Conservation (phyloP, 1,139 yeast genomes). For the Lodderomyces elongisporus region DNA sequence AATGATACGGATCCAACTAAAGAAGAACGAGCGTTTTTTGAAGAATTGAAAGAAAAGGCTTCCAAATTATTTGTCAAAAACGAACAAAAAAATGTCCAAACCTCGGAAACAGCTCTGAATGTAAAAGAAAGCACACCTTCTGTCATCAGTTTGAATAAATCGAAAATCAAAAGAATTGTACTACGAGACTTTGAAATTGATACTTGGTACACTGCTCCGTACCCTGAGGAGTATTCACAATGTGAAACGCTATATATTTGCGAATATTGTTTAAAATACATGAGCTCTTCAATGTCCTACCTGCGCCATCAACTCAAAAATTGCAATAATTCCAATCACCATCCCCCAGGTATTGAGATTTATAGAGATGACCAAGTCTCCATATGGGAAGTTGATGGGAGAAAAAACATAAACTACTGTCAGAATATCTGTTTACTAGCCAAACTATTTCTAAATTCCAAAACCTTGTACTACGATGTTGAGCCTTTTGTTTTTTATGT, state of each 20-base stretch:
- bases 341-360: slow-evolving; percentile 91
- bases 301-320: slow-evolving; percentile 73
- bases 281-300: slow-evolving; percentile 63
- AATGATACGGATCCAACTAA: slow-evolving; percentile 55
- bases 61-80: slow-evolving; percentile 13
- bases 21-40: slow-evolving; percentile 47
- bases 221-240: slow-evolving; percentile 78
- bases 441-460: slow-evolving; percentile 82
- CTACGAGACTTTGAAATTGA: slow-evolving; percentile 70
- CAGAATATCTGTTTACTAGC: slow-evolving; percentile 87
- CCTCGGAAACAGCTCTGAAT: not conserved
- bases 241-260: slow-evolving; percentile 67
- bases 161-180: slow-evolving; percentile 50
- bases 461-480: slow-evolving; percentile 88
- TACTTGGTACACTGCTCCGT: slow-evolving; percentile 93
- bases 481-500: slow-evolving; percentile 92
- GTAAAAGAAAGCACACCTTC: slow-evolving; percentile 17
- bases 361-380: slow-evolving; percentile 64
- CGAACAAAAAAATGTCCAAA: not conserved
- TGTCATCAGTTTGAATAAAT: slow-evolving; percentile 10
- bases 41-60: slow-evolving; percentile 23
- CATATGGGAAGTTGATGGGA: slow-evolving; percentile 90
- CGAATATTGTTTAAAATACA: slow-evolving; percentile 80
- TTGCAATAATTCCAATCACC: slow-evolving; percentile 44
- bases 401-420: slow-evolving; percentile 76